Evolutionary conservation across 177 flowering plant genomes (phyloP).

Genomic region (Vitis hybrid): DNA sequence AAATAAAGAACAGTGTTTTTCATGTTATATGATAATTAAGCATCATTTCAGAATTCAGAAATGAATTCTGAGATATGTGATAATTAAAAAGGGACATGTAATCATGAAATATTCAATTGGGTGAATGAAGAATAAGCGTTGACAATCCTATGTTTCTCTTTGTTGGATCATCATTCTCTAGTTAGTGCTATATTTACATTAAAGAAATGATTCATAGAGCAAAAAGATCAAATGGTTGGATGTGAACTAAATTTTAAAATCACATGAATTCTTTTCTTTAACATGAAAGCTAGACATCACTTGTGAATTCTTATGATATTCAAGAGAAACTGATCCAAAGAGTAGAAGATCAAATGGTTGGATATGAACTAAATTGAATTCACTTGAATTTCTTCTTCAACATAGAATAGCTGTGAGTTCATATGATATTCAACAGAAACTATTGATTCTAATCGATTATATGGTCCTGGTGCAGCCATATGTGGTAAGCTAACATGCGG

Average conservation of each 20-base stretch:
- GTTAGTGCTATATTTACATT: too few relatives aligned
- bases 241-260: neutral
- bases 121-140: neutral
- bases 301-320: neutral
- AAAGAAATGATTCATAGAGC: neutral
- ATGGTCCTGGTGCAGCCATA: too few relatives aligned
- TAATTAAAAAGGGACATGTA: neutral
- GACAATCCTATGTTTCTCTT: neutral
- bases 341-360: neutral
- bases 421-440: too few relatives aligned
- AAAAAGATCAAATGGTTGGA: neutral
- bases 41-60: neutral
- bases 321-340: neutral
- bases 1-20: neutral
- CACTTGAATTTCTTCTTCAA: too few relatives aligned
- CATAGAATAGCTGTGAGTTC: too few relatives aligned
- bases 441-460: too few relatives aligned
- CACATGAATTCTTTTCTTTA: too few relatives aligned
- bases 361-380: too few relatives aligned
- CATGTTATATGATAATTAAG: neutral
- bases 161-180: neutral
- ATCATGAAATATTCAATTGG: slow-evolving; percentile 3
- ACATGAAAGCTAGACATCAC: neutral
- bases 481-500: too few relatives aligned
- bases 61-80: neutral